phyloP scores from a whole-genome alignment of 2,329 filamentous ascomycete species.

The Lomentospora prolificans region DNA sequence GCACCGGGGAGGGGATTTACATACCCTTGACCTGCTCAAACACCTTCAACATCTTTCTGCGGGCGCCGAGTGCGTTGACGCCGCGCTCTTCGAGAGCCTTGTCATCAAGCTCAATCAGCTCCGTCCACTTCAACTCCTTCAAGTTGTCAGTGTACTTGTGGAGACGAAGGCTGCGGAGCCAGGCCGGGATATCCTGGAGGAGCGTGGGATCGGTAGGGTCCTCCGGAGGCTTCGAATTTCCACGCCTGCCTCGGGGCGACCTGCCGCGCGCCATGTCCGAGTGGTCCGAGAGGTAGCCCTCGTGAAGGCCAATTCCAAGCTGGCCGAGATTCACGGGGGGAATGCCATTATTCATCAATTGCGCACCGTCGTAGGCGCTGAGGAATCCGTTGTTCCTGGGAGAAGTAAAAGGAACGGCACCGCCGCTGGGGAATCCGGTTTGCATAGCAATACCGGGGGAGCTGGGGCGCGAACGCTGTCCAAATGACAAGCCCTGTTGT shows the following conservation, averaged over 20 bases:
- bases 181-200: constrained; percentile 89
- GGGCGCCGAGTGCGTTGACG: constrained; percentile 87
- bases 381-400: constrained; percentile 94
- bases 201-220: constrained; percentile 87
- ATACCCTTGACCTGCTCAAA: constrained; percentile 88
- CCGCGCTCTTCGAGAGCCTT: constrained; percentile 86
- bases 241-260: constrained; percentile 82
- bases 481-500: constrained; percentile 49
- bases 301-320: constrained; percentile 59
- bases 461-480: constrained; percentile 73
- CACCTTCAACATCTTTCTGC: constrained; percentile 98
- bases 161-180: constrained; percentile 85
- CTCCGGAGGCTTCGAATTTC: constrained; percentile 94
- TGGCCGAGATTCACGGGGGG: constrained; percentile 61
- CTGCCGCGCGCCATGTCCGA: constrained; percentile 84
- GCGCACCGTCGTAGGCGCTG: constrained; percentile 73
- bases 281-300: constrained; percentile 89
- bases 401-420: constrained; percentile 61
- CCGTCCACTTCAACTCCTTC: constrained; percentile 95
- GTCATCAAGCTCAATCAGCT: constrained; percentile 84
- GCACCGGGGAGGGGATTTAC: constrained; percentile 11
- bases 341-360: constrained; percentile 62
- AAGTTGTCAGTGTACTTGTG: constrained; percentile 99
- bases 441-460: constrained; percentile 83
- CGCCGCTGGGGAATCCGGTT: constrained; percentile 41